Base-by-base conservation (phyloP, 2,329 filamentous ascomycete genomes). In the Exophiala oligosperma region DNA sequence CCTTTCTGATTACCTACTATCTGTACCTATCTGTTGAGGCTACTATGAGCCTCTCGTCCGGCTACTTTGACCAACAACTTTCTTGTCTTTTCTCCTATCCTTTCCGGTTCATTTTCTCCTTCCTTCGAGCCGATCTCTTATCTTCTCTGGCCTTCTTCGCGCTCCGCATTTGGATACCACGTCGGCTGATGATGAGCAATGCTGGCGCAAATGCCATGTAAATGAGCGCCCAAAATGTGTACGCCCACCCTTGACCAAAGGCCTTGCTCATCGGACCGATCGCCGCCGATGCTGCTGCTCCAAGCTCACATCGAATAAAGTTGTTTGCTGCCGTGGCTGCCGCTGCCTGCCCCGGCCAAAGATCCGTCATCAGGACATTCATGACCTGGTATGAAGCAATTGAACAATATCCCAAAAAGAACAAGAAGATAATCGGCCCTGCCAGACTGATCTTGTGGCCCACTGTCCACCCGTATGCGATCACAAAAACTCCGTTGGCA, bases 391-490 rank as follows among this genome's bases (percentile, higher is more conserved):
- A 57, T 4, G 46, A 14, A 12, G 44, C 54, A 17, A 54, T 47
- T 12, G 56, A 37, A 17, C 49, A 48, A 47, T 38, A 58, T 2
- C 59, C 29, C 24, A 23, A 14, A 12, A 61, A 8, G 37, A 56
- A 43, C 17, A 59, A 56, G 35, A 65, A 69, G 66, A 61, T 46
- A n/a, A 64, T 41, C 21, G 73, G 73, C 4, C 68, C 72, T 3
- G 71, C 71, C 7, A 75, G 59, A 51, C 72, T 69, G 1, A 72
- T 59, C 0, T 63, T 52, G 24, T 62, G 69, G 35, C 76, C 57
- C 35, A 79, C 59, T 40, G 72, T 69, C 75, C 76, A 79, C 4
- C 74, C 75, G 57, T 76, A 79, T 1, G 68, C 69, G 11, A 77
- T 66, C 14, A 75, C 61, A 1, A 67, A 61, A 3, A 69, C 52